phyloP scores from a whole-genome alignment of 2,329 filamentous ascomycete genomes.

The Epichloe typhina region DNA sequence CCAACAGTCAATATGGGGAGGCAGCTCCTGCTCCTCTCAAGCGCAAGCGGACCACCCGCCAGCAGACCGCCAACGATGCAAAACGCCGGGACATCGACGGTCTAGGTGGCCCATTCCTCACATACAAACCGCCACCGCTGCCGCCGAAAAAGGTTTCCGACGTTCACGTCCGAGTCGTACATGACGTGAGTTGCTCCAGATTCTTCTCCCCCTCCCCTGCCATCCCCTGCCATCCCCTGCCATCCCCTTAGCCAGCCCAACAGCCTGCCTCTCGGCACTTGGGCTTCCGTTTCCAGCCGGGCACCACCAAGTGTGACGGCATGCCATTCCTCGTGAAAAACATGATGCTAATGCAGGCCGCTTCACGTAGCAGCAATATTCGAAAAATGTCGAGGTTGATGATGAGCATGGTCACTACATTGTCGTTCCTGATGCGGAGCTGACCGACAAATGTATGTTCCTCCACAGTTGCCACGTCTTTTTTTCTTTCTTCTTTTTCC shows the following conservation, averaged over 20 bases:
- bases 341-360: background rate
- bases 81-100: constrained; percentile 64
- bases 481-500: background rate
- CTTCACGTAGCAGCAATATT: constrained; percentile 21
- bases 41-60: constrained; percentile 65
- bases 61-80: constrained; percentile 70
- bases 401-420: constrained; percentile 97
- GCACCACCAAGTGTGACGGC: background rate
- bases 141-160: constrained; percentile 84
- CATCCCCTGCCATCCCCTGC: background rate
- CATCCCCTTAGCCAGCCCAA: background rate
- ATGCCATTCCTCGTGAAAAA: background rate
- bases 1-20: constrained; percentile 50
- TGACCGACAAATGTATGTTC: constrained; percentile 79
- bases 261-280: background rate
- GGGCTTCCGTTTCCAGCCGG: background rate
- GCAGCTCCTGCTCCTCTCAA: constrained; percentile 61
- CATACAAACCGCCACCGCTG: constrained; percentile 75
- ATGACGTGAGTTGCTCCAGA: constrained; percentile 40
- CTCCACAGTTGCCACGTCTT: background rate
- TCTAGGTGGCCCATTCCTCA: constrained; percentile 56
- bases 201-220: background rate
- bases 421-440: constrained; percentile 69
- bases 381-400: constrained; percentile 63
- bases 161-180: constrained; percentile 49